These are phyloP conservation scores for Helotiales sp. DNA, from an alignment of 2,329 filamentous ascomycete genomes.

Conservation along the genomic window DNA sequence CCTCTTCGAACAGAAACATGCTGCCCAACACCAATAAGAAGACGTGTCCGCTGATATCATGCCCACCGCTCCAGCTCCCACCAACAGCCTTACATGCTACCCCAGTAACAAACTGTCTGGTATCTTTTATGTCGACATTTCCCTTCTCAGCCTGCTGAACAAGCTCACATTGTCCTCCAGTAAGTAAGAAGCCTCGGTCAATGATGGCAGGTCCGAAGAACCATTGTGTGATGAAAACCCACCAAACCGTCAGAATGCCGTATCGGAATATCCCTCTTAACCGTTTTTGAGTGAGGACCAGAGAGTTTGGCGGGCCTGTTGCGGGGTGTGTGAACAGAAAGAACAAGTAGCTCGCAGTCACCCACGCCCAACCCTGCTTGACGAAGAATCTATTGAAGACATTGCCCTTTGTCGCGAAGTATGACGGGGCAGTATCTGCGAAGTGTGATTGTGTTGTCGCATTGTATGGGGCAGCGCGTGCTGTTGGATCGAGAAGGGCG, in stretches of 20 bases:
- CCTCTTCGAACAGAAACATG: constrained; percentile 78
- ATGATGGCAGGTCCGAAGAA: constrained; percentile 90
- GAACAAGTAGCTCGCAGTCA: constrained; percentile 69
- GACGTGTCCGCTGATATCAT: constrained; percentile 94
- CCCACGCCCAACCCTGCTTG: constrained; percentile 94
- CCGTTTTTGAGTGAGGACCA: constrained; percentile 44
- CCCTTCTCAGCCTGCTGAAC: constrained; percentile 50
- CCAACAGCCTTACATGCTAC: constrained; percentile 81
- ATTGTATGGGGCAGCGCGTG: constrained; percentile 64
- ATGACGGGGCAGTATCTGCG: constrained; percentile 65
- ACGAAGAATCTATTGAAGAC: constrained; percentile 92
- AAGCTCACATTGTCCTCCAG: constrained; percentile 78
- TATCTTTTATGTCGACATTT: constrained; percentile 44
- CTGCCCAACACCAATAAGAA: constrained; percentile 88
- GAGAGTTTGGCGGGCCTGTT: constrained; percentile 41
- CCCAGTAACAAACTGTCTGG: constrained; percentile 62
- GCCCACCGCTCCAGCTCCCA: constrained; percentile 86
- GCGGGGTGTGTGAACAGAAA: constrained; percentile 70
- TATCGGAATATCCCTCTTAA: constrained; percentile 68
- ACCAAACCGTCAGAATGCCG: constrained; percentile 69
- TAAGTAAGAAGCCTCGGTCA: constrained; percentile 85
- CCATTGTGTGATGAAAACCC: constrained; percentile 93
- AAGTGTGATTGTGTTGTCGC: constrained; percentile 62
- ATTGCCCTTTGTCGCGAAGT: constrained; percentile 94
- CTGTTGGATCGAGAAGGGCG: constrained; percentile 72